Percentiles rank a stretch among this genome's conserved stretches.
Evolutionary conservation across 2,329 filamentous ascomycete species (phyloP).

Genomic region (Pyricularia grisea): DNA sequence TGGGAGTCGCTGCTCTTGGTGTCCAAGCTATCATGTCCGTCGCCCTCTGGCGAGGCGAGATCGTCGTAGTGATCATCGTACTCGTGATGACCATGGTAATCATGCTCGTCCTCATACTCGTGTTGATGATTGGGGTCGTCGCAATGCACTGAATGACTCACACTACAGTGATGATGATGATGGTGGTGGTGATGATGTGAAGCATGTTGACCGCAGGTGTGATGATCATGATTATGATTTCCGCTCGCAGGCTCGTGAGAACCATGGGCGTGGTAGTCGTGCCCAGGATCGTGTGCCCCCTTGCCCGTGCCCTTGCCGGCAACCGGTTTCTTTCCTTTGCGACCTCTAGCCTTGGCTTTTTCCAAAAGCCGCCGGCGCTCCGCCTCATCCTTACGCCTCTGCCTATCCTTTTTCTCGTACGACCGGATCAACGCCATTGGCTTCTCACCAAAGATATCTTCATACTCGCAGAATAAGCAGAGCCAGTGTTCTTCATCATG

Average conservation of each 20-base stretch:
- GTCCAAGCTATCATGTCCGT: constrained; percentile 1
- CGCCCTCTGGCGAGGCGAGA: not conserved
- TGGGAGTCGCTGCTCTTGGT: constrained; percentile 3
- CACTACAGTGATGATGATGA: not conserved
- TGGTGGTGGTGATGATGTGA: not conserved
- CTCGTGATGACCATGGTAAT: not conserved
- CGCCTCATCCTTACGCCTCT: constrained; percentile 73
- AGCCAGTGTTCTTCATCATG: constrained; percentile 73
- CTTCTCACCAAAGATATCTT: constrained; percentile 83
- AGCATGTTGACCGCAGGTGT: constrained; percentile 9
- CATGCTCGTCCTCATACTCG: not conserved
- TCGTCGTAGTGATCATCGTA: constrained; percentile 3
- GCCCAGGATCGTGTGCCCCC: constrained; percentile 14
- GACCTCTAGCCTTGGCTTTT: constrained; percentile 87
- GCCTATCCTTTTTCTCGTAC: constrained; percentile 91
- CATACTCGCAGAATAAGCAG: constrained; percentile 97
- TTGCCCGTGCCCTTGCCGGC: constrained; percentile 38
- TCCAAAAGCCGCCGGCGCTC: constrained; percentile 78
- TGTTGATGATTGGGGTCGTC: not conserved
- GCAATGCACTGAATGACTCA: not conserved
- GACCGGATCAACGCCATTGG: constrained; percentile 78
- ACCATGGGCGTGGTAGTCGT: not conserved
- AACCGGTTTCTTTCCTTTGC: constrained; percentile 76
- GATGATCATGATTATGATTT: constrained; percentile 11
- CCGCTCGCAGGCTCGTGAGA: not conserved